Evolutionary conservation across 352 stramenopile genomes (phyloP).

Genomic region (Phytophthora macrochlamydospora): DNA sequence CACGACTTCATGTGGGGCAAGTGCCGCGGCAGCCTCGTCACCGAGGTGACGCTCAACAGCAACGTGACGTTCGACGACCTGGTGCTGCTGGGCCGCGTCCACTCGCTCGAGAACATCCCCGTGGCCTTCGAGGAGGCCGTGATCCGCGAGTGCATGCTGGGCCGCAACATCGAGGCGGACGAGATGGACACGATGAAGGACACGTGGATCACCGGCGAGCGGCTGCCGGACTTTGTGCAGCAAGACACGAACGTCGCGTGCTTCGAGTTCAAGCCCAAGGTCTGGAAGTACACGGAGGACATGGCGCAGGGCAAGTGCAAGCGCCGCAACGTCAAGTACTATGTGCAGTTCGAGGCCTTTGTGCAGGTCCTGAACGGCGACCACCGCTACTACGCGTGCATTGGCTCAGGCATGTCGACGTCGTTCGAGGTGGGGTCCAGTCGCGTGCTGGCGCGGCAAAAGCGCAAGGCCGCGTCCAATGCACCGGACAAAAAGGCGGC

Average conservation of each 20-base stretch:
- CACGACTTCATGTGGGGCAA: conserved; percentile 93
- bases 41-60: conserved; percentile 85
- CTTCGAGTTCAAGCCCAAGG: conserved; percentile 90
- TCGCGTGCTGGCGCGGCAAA: conserved; percentile 82
- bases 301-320: conserved; percentile 91
- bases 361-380: conserved; percentile 77
- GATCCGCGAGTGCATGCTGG: conserved; percentile 84
- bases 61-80: conserved; percentile 84
- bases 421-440: conserved; percentile 87
- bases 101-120: conserved; percentile 86
- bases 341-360: conserved; percentile 89
- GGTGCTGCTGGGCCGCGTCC: conserved; percentile 76
- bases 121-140: conserved; percentile 86
- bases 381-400: conserved; percentile 82
- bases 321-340: conserved; percentile 88
- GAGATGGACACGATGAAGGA: conserved; percentile 88
- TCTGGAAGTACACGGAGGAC: conserved; percentile 90
- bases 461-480: conserved; percentile 79
- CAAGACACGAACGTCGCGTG: conserved; percentile 72
- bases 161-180: conserved; percentile 72
- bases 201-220: conserved; percentile 85
- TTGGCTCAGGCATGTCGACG: conserved; percentile 86
- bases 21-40: conserved; percentile 82
- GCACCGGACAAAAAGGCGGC: conserved; percentile 10
- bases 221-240: conserved; percentile 84